Conservation (phyloP, 73 alveolate genomes). For the Uronychia binucleata region DNA sequence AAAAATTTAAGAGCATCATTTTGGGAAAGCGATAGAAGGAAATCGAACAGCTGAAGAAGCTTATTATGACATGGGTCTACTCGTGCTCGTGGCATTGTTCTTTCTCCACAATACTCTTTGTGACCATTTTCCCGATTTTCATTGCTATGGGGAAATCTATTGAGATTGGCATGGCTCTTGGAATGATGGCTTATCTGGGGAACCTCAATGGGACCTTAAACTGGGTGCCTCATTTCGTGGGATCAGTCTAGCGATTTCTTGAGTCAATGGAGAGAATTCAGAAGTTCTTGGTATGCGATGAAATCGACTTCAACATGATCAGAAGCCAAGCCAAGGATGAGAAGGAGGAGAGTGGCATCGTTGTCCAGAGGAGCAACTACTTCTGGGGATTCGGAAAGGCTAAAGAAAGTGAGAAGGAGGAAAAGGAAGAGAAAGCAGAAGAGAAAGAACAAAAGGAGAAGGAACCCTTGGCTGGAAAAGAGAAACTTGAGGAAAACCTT, state of each 20-base stretch:
- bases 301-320: slow-evolving; percentile 26
- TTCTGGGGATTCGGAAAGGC: slow-evolving; percentile 21
- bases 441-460: slow-evolving; percentile 37
- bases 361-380: slow-evolving; percentile 16
- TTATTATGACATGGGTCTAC: not conserved
- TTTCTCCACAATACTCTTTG: slow-evolving; percentile 59
- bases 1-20: slow-evolving; percentile 62
- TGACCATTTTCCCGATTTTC: slow-evolving; percentile 61
- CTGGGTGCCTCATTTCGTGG: slow-evolving; percentile 82
- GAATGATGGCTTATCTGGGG: slow-evolving; percentile 68
- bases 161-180: slow-evolving; percentile 70
- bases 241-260: slow-evolving; percentile 60
- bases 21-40: slow-evolving; percentile 68
- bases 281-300: slow-evolving; percentile 65
- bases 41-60: slow-evolving; percentile 39
- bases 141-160: slow-evolving; percentile 69
- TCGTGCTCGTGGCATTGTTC: slow-evolving; percentile 50
- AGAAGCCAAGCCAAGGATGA: not conserved
- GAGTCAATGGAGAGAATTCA: slow-evolving; percentile 81
- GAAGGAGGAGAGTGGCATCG: not conserved
- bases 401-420: not conserved
- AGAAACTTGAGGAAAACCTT: slow-evolving; percentile 7
- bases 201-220: slow-evolving; percentile 76
- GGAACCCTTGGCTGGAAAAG: not conserved
- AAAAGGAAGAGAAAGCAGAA: slow-evolving; percentile 6